These are phyloP conservation scores for Mucor saturninus DNA, from an alignment of 371 early-diverging fungal genomes.

Conservation along the genomic window DNA sequence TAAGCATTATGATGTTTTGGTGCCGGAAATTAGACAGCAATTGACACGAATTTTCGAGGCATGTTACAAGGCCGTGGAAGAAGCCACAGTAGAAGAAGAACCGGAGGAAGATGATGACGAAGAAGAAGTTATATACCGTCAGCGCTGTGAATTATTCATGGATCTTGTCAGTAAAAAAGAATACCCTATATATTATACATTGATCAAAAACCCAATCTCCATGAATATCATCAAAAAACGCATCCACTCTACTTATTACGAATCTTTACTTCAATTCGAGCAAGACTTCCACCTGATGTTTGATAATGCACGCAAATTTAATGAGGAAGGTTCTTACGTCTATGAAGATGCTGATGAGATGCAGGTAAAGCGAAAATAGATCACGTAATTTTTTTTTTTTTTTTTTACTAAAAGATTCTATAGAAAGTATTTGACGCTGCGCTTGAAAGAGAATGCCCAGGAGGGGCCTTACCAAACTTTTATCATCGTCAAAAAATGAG, in stretches of 20 bases:
- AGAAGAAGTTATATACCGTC: constrained; percentile 54
- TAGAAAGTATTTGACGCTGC: constrained; percentile 19
- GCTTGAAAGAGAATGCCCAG: constrained; percentile 20
- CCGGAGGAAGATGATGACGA: neutral
- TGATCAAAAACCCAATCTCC: constrained; percentile 86
- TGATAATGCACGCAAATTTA: constrained; percentile 79
- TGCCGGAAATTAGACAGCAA: constrained; percentile 49
- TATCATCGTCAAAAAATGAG: neutral
- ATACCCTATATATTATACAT: constrained; percentile 85
- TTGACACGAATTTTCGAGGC: constrained; percentile 54
- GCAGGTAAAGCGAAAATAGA: constrained; percentile 32
- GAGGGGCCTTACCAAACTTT: constrained; percentile 12
- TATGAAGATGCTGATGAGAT: constrained; percentile 76
- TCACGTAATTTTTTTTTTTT: neutral
- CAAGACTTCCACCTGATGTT: constrained; percentile 78
- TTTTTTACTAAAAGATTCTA: neutral
- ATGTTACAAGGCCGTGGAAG: constrained; percentile 61
- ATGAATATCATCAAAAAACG: constrained; percentile 72
- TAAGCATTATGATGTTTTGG: constrained; percentile 12
- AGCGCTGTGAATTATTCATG: constrained; percentile 70
- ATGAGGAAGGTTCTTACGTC: constrained; percentile 80
- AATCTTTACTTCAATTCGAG: constrained; percentile 54
- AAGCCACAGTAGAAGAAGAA: constrained; percentile 49
- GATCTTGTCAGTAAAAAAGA: constrained; percentile 75
- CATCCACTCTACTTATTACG: constrained; percentile 61